Base-by-base conservation (phyloP, 768 basidiomycete species). In the Trametes coccinea region DNA sequence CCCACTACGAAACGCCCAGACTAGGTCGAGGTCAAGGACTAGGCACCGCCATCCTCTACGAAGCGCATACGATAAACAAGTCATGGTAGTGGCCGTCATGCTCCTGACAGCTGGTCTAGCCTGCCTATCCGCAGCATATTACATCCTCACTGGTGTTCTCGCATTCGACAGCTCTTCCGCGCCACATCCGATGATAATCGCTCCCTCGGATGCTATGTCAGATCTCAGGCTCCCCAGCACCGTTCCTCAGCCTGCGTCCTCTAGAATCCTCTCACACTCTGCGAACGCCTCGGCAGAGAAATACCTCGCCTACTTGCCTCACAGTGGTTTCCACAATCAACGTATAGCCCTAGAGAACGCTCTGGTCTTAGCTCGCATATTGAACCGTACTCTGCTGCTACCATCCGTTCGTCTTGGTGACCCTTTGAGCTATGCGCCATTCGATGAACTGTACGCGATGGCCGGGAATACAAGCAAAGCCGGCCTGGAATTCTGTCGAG, bases 271-370 rank as follows among this genome's bases (percentile, higher is more conserved):
- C 2, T 31, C n/a, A 10, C 7, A 1, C 22, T 27, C 22, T 5
- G 17, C 22, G 4, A 8, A 46, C 11, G 11, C 6, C 34, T 37
- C 47, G 3, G 14, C 41, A 4, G 78, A 78, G 62, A 76, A 71
- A 54, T 93, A 82, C 71, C 73, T 94, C 17, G 79, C 89, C 17
- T 93, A 91, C 71, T 78, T 93, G 17, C 91, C 92, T 11, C 91
- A 93, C 71, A 90, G 89, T 63, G 89, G 90, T 3, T 88, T 90
- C 65, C 90, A 93, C 73, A 93, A 92, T 72, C 90, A 93, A 74
- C 86, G 91, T 37, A 92, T 94, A 65, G 87, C 90, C 16, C 81
- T 94, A 62, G 90, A 93, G 75, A 94, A 94, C 67, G 92, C 90
- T 2, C 80, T 93, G 17, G 77, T 87, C n/a, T 81, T 93, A 53